Base-by-base conservation (phyloP, 345 rosid species). In the Isatis tinctoria region DNA sequence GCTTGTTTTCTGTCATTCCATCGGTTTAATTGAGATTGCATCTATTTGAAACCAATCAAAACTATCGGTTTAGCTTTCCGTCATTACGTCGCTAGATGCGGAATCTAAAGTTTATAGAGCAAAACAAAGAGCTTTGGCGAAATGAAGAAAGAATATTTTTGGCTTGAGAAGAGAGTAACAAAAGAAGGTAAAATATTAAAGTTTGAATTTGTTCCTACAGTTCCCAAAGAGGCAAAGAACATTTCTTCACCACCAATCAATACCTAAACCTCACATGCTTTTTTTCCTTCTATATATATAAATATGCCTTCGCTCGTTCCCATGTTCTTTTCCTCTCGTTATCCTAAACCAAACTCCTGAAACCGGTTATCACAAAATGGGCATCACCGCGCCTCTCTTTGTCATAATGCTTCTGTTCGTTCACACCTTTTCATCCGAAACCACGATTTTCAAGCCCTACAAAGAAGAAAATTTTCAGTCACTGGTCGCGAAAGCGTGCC, bases 201-300 rank as follows among this genome's bases (percentile, higher is more conserved):
- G 33, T 70, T 36, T 77, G 78, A 76, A 78, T 40, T 39, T 69
- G 66, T 30, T 59, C 73, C 60, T 36, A 39, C 63, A 52, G 65
- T 83, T 70, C 79, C 79, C 54, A 78, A 76, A 52, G 72, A 58
- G 74, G 80, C 72, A 77, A 77, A 65, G 64, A 69, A 58, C 82
- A 58, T 90, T 91, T 20, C 89, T 87, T 83, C 60, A 77, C 27
- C 53, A 75, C 5, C 87, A 88, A 87, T 78, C 87, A 75, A 84
- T 78, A 60, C 85, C 70, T 72, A 8, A 68, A 33, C 75, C 81
- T 65, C 22, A 22, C 52, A 24, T 32, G 30, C n/a, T 58, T 48
- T 20, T 13, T 24, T 51, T 16, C n/a, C 5, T 24, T 41, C 37
- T 11, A 33, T 41, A 30, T 11, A 33, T 60, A 59, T n/a, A n/a